Evolutionary conservation across 306 rosid species (phyloP), one percentile per base, ranked within the genome.

Genomic region (Pterocarpus macrocarpus): DNA sequence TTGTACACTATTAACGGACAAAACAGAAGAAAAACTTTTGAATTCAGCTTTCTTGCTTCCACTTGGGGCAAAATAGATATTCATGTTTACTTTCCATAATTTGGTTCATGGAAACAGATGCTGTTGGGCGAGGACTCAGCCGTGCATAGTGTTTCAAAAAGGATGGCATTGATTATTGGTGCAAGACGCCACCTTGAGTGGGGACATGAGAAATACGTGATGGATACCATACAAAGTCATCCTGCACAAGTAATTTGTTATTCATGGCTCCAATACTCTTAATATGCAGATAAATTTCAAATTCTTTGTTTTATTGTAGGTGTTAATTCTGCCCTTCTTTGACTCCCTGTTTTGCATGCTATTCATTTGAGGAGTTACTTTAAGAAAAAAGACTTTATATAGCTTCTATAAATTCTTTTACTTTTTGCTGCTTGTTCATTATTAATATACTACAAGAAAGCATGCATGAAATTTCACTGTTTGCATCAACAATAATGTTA

Each of bases 141-240:
- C 55, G 14, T 43, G 47, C 94, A 80, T 30, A 85, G 70, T 79
- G 82, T 88, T 83, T 95, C 99, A 28, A 93, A 87, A 81, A 89
- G 72, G 88, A 95, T 93, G 94, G 91, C 97, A 63, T 66, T 92
- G 80, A 65, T 90, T 81, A 86, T 89, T 81, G 99, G 99, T 79
- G 99, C 99, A 44, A 93, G 98, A 84, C 89, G 90, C 76, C 99
- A 95, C 84, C 94, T 95, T 63, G 99, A 95, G 80, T 91, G 88
- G 94, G 99, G 99, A 41, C 99, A 95, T 84, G 97, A 90, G 88
- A 93, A 95, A 68, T 88, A 88, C 83, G 78, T 95, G 79, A 90
- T 91, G 97, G 98, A 93, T 87, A 95, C 98, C 62, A 95, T 95
- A 71, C 98, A 93, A 70, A 95, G 97, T 70, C 99, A 93, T 85